Percentiles rank a stretch among this genome's conserved stretches.
phyloP scores from a whole-genome alignment of 495 filamentous ascomycete genomes.

The Penicillium alfredii region DNA sequence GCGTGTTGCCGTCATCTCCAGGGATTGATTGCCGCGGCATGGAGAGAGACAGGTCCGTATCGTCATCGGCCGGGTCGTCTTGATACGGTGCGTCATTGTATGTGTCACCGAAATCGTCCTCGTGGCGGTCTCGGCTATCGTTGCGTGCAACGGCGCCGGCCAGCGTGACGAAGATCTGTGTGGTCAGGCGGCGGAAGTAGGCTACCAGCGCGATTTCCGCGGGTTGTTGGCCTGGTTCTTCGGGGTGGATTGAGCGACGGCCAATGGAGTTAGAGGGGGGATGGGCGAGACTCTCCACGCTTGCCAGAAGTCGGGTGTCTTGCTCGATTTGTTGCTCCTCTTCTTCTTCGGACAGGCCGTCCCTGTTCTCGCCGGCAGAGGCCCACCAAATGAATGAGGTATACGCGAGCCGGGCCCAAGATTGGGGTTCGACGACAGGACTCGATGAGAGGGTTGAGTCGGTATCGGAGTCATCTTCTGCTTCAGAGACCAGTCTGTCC shows the following conservation, averaged over 20 bases:
- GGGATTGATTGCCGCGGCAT: conserved; percentile 27
- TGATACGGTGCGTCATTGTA: conserved; percentile 12
- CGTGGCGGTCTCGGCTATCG: conserved; percentile 44
- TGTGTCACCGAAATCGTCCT: conserved; percentile 6
- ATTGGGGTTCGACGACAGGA: conserved; percentile 64
- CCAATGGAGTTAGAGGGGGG: conserved; percentile 26
- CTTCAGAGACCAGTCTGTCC: conserved; percentile 15
- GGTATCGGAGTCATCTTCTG: conserved; percentile 34
- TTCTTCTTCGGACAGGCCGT: conserved; percentile 40
- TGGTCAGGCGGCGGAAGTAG: conserved; percentile 86
- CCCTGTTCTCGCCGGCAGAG: conserved; percentile 79
- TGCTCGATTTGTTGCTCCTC: conserved; percentile 39
- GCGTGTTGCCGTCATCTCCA: conserved; percentile 23
- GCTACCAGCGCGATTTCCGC: conserved; percentile 75
- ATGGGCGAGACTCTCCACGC: conserved; percentile 34
- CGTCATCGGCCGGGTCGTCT: conserved; percentile 15
- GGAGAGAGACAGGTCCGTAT: conserved; percentile 17
- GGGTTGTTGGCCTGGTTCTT: conserved; percentile 28
- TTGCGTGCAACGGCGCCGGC: conserved; percentile 48
- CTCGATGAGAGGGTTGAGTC: conserved; percentile 43
- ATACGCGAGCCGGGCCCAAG: conserved; percentile 89
- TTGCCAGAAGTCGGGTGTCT: conserved; percentile 38
- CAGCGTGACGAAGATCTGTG: conserved; percentile 60
- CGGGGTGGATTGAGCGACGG: conserved; percentile 40
- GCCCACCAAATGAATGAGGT: conserved; percentile 98